These are phyloP conservation scores for Helenozyma baotianmanensis DNA, from an alignment of 805 yeast genomes.

Conservation along the genomic window DNA sequence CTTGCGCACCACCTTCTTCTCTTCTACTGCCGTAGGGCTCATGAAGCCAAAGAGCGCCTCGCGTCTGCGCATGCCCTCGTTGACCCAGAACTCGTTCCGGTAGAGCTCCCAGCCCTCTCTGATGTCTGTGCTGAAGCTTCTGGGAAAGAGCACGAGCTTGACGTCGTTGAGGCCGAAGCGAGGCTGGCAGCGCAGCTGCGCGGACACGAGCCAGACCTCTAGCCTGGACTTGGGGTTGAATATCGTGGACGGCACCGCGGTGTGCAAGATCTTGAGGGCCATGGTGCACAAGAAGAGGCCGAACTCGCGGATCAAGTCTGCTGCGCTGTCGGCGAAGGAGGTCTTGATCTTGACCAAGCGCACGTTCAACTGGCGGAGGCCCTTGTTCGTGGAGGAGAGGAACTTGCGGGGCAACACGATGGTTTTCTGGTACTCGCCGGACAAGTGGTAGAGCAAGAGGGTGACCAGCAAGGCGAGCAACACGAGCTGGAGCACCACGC, in stretches of 20 bases:
- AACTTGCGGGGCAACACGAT: slow-evolving; percentile 79
- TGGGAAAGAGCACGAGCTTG: slow-evolving; percentile 73
- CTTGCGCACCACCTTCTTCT: slow-evolving; percentile 19
- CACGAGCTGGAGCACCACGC: slow-evolving; percentile 47
- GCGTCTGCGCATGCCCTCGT: slow-evolving; percentile 66
- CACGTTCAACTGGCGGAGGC: slow-evolving; percentile 76
- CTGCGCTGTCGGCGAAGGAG: slow-evolving; percentile 27
- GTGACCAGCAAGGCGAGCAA: slow-evolving; percentile 64
- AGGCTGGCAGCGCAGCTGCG: slow-evolving; percentile 49
- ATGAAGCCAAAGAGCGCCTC: slow-evolving; percentile 30
- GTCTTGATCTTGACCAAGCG: slow-evolving; percentile 61
- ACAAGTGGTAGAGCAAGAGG: slow-evolving; percentile 68
- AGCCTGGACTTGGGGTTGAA: slow-evolving; percentile 28
- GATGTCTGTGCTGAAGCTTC: slow-evolving; percentile 75
- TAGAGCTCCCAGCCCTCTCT: slow-evolving; percentile 95
- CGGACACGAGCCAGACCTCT: slow-evolving; percentile 36
- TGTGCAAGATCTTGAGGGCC: slow-evolving; percentile 29
- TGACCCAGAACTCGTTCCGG: slow-evolving; percentile 88
- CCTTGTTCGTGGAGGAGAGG: slow-evolving; percentile 80
- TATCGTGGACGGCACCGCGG: slow-evolving; percentile 28
- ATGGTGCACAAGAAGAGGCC: slow-evolving; percentile 26
- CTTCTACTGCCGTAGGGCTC: slow-evolving; percentile 1
- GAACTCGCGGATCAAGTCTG: slow-evolving; percentile 35
- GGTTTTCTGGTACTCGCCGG: slow-evolving; percentile 87
- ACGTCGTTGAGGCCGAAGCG: slow-evolving; percentile 70